Conservation (phyloP, 805 yeast genomes). For the Kuraishia floccosa region DNA sequence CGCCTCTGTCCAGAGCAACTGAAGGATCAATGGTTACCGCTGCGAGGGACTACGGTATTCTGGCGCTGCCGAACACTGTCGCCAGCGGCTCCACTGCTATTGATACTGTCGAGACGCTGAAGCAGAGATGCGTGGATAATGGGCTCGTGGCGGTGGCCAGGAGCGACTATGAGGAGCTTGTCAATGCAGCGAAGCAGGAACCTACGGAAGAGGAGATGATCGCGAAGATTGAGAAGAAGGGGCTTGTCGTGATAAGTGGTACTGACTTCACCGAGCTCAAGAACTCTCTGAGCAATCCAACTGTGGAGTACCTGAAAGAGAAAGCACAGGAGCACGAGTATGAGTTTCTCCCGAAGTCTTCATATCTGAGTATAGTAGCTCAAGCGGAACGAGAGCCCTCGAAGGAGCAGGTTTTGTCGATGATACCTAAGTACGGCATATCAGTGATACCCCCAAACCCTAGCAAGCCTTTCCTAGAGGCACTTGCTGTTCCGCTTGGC, state of each 20-base stretch:
- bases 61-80: constrained; percentile 17
- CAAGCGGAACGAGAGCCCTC: too few relatives aligned
- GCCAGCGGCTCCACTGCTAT: constrained; percentile 4
- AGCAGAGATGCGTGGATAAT: constrained; percentile 6
- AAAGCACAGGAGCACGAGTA: not conserved
- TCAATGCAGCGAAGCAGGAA: constrained; percentile 1
- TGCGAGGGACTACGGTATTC: constrained; percentile 12
- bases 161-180: constrained; percentile 9
- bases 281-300: constrained; percentile 3
- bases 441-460: too few relatives aligned
- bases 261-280: constrained; percentile 10
- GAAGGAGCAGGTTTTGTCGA: too few relatives aligned
- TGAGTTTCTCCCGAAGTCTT: not conserved
- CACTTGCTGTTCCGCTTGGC: too few relatives aligned
- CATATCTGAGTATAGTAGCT: too few relatives aligned
- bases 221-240: constrained; percentile 4
- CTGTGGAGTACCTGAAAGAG: constrained; percentile 5
- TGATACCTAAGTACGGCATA: too few relatives aligned
- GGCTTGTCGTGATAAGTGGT: constrained; percentile 6
- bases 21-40: constrained; percentile 11
- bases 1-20: constrained; percentile 1
- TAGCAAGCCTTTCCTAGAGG: too few relatives aligned
- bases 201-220: constrained; percentile 7
- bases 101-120: constrained; percentile 6
- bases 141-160: constrained; percentile 12